Evolutionary conservation across 768 basidiomycete genomes (phyloP).

Genomic region (Mycena galericulata): DNA sequence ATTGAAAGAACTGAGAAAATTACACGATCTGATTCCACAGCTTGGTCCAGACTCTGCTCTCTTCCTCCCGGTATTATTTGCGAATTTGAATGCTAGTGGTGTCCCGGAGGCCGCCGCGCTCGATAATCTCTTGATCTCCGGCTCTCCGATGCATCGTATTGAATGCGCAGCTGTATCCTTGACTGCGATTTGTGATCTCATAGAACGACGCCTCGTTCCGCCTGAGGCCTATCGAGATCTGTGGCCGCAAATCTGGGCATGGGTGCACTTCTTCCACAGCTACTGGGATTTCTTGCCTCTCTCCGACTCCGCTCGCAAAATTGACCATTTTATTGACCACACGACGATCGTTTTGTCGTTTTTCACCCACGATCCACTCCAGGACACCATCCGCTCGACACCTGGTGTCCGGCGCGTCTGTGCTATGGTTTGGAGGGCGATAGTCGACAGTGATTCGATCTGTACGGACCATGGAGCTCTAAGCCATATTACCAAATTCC

Average conservation of each 20-base stretch:
- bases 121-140: no score
- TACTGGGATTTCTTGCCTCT: not conserved
- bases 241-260: not conserved
- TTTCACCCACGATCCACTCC: not conserved
- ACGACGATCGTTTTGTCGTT: not conserved
- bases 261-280: not conserved
- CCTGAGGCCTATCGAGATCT: not conserved
- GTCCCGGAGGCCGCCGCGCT: no score
- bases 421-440: not conserved
- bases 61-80: no score
- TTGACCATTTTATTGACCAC: not conserved
- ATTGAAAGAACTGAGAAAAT: no score
- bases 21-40: no score
- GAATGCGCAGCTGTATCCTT: not conserved
- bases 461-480: not conserved
- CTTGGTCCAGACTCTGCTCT: no score
- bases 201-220: not conserved
- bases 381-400: not conserved
- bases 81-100: no score
- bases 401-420: not conserved
- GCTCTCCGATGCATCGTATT: no score
- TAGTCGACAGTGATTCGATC: not conserved
- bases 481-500: no score
- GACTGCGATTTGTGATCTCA: not conserved
- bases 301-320: not conserved